phyloP scores from a whole-genome alignment of 2,329 filamentous ascomycete genomes.

The Fusarium palustre region DNA sequence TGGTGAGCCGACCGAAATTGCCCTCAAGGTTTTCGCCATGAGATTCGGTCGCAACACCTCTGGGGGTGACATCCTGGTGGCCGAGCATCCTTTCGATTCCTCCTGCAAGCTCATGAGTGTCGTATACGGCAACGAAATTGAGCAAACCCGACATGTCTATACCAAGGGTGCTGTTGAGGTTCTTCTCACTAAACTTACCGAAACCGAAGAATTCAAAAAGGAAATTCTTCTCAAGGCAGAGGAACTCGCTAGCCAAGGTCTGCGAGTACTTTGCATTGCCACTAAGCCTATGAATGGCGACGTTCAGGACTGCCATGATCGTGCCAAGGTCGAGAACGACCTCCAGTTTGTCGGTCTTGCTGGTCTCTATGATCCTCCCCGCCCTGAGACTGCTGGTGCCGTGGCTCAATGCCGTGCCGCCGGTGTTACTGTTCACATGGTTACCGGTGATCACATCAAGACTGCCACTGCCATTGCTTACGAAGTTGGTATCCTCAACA shows the following conservation, averaged over 20 bases:
- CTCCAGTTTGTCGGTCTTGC: slow-evolving; percentile 76
- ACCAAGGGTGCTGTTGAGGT: slow-evolving; percentile 70
- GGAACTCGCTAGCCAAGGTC: slow-evolving; percentile 69
- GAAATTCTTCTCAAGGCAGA: slow-evolving; percentile 64
- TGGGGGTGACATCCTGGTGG: slow-evolving; percentile 61
- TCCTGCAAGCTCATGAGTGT: slow-evolving; percentile 81
- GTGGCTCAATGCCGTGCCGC: slow-evolving; percentile 69
- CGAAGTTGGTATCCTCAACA: slow-evolving; percentile 70
- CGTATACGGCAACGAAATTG: slow-evolving; percentile 62
- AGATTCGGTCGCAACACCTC: slow-evolving; percentile 69
- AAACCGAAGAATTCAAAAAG: slow-evolving; percentile 60
- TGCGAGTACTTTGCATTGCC: slow-evolving; percentile 77
- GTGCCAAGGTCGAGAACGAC: slow-evolving; percentile 65
- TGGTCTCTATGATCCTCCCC: slow-evolving; percentile 78
- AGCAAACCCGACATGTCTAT: slow-evolving; percentile 58
- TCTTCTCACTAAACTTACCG: slow-evolving; percentile 64
- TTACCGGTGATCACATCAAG: slow-evolving; percentile 76
- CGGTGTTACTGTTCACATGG: slow-evolving; percentile 75
- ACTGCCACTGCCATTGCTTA: slow-evolving; percentile 74
- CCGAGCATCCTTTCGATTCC: slow-evolving; percentile 79
- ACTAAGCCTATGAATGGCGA: slow-evolving; percentile 57
- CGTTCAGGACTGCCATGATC: slow-evolving; percentile 57
- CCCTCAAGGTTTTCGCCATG: slow-evolving; percentile 78
- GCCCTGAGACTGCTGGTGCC: slow-evolving; percentile 72
- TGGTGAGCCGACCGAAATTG: slow-evolving; percentile 79